These are phyloP conservation scores for Corymbia citriodora DNA, from an alignment of 441 rosid genomes.

Conservation along the genomic window DNA sequence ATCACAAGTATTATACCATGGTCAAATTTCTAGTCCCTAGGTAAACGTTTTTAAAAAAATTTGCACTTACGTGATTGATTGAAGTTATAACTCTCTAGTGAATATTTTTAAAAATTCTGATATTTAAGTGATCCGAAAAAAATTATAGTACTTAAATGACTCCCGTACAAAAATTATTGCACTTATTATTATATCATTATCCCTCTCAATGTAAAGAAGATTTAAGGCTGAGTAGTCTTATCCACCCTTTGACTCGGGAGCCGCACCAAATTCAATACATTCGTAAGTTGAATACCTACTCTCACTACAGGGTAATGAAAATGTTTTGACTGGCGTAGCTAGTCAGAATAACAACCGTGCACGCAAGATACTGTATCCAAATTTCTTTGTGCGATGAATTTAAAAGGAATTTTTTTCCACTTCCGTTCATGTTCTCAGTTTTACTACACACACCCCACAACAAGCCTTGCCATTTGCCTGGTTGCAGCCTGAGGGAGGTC, in stretches of 20 bases:
- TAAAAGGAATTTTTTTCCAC: not conserved
- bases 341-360: not conserved
- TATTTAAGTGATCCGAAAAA: too few species aligned
- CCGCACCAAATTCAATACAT: too few species aligned
- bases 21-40: too few species aligned
- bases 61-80: too few species aligned
- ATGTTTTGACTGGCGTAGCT: not conserved
- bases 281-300: too few species aligned
- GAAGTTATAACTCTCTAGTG: too few species aligned
- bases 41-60: too few species aligned
- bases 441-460: too few species aligned
- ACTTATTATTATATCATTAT: too few species aligned
- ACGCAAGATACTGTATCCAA: not conserved
- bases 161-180: fast-evolving
- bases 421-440: not conserved
- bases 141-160: too few species aligned
- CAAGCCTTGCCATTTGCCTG: not conserved
- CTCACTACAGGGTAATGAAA: not conserved
- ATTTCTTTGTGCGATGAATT: not conserved
- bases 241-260: not conserved
- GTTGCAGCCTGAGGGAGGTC: not conserved
- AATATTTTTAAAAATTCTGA: too few species aligned
- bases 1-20: too few species aligned
- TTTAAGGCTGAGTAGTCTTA: not conserved
- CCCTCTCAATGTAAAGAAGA: not conserved